Conservation (phyloP, 73 alveolate genomes). For the Symbiodinium pilosum region DNA sequence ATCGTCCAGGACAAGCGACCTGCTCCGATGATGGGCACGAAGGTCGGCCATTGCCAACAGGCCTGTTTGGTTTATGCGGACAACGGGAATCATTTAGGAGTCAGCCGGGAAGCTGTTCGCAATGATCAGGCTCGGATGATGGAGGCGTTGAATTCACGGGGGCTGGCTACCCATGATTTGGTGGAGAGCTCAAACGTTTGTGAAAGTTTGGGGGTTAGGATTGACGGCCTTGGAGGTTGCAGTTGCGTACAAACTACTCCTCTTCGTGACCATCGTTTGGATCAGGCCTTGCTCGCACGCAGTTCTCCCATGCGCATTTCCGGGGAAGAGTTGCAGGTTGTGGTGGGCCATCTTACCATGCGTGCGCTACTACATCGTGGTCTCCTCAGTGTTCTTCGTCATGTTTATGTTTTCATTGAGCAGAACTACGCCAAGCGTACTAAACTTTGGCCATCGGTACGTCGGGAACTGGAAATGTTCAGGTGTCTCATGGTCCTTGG, state of each 20-base stretch:
- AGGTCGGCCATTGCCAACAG: neutral
- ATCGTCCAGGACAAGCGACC: neutral
- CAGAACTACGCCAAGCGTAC: neutral
- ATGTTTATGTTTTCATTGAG: neutral
- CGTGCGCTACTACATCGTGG: conserved; percentile 18
- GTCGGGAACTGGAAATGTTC: neutral
- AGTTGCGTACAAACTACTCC: neutral
- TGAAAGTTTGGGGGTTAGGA: neutral
- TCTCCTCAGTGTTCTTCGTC: neutral
- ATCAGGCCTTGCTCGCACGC: neutral
- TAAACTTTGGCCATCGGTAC: neutral
- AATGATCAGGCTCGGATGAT: neutral
- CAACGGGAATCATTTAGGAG: neutral
- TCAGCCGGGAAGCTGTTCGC: neutral
- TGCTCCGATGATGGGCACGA: neutral
- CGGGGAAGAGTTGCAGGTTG: neutral
- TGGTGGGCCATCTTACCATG: conserved; percentile 10
- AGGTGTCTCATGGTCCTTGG: neutral
- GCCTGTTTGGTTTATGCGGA: neutral
- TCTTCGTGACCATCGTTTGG: neutral
- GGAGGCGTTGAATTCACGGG: neutral
- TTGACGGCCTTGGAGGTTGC: neutral
- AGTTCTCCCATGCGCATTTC: neutral
- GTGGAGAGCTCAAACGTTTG: neutral
- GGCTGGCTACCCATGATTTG: neutral